phyloP scores from a whole-genome alignment of 495 filamentous ascomycete species.

The Bathelium albidoporum region DNA sequence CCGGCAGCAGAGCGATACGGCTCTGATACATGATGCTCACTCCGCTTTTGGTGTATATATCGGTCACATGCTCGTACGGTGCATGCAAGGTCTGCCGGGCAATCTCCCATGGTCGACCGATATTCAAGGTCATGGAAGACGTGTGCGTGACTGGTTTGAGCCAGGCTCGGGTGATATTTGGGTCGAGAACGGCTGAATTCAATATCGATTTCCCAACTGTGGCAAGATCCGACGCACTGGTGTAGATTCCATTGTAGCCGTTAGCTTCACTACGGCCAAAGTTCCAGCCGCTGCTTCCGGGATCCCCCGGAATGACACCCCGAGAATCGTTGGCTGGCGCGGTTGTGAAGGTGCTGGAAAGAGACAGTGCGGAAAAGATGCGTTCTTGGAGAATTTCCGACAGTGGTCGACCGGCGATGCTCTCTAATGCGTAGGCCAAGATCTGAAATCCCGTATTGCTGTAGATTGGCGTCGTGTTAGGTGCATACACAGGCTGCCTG shows the following conservation, averaged over 20 bases:
- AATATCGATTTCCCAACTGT: constrained; percentile 22
- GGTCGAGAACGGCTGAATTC: constrained; percentile 10
- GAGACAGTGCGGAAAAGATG: constrained; percentile 12
- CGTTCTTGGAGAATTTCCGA: constrained; percentile 33
- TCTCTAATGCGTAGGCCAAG: constrained; percentile 44
- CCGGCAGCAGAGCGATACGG: constrained; percentile 12
- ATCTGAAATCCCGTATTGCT: constrained; percentile 47
- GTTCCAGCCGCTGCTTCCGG: constrained; percentile 12
- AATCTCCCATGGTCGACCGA: constrained; percentile 37
- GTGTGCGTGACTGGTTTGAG: constrained; percentile 21
- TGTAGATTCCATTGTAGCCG: constrained; percentile 19
- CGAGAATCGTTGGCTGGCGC: constrained; percentile 5
- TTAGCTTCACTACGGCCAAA: constrained; percentile 8
- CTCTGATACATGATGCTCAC: constrained; percentile 18
- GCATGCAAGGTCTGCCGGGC: constrained; percentile 20
- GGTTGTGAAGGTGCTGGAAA: neutral
- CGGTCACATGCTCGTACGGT: constrained; percentile 18
- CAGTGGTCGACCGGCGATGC: constrained; percentile 40
- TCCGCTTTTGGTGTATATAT: constrained; percentile 23
- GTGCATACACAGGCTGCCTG: constrained; percentile 38
- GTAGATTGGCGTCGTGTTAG: constrained; percentile 43
- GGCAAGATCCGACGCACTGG: constrained; percentile 15
- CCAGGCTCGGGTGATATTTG: constrained; percentile 17
- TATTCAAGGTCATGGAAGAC: constrained; percentile 2
- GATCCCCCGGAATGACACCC: constrained; percentile 15